Evolutionary conservation across 495 filamentous ascomycete genomes (phyloP), one percentile per base, ranked within the genome.

Genomic region (Rhypophila decipiens): DNA sequence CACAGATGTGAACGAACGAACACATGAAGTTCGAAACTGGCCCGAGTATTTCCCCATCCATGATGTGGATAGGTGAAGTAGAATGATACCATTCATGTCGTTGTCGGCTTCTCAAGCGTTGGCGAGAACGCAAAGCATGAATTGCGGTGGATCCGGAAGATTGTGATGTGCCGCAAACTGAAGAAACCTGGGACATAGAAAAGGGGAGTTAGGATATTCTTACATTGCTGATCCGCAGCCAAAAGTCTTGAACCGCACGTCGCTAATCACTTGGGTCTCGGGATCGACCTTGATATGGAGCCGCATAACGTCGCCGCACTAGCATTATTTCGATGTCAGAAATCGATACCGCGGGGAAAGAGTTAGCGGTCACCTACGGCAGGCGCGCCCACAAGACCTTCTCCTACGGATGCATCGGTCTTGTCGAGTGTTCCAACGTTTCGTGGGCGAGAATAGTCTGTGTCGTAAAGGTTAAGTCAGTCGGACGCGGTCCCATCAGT

Each of bases 251-350:
- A 68, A 68, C 65, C 90, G 89, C 56, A 95, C 90, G 51, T 99
- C 94, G 51, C 79, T 80, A 66, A 99, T 99, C 46, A 82, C 89
- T 60, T 94, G 84, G 63, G 82, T 86, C 31, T 83, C 77, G 42
- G 87, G 87, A 70, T 97, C 88, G 56, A 99, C 94, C 46, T 88
- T 85, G 69, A 99, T 99, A 73, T 99, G 90, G 35, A 99, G 82
- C 66, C 95, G 95, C 87, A 99, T 99, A 54, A 97, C 91, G 68
- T 97, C 91, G 68, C 93, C 91, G 64, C 86, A 80, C 59, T 63
- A 23, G 27, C 21, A 0, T 40, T 0, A 3, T 10, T 4, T 35
- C 13, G 45, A 22, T 12, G 24, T 35, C 21, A 47, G 50, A 13
- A 36, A 20, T 2, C 24, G 24, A 24, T 5, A 27, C 11, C 12